Evolutionary conservation across 768 basidiomycete species (phyloP), one percentile per base, ranked within the genome.

Genomic region (Boletus barrowsii): DNA sequence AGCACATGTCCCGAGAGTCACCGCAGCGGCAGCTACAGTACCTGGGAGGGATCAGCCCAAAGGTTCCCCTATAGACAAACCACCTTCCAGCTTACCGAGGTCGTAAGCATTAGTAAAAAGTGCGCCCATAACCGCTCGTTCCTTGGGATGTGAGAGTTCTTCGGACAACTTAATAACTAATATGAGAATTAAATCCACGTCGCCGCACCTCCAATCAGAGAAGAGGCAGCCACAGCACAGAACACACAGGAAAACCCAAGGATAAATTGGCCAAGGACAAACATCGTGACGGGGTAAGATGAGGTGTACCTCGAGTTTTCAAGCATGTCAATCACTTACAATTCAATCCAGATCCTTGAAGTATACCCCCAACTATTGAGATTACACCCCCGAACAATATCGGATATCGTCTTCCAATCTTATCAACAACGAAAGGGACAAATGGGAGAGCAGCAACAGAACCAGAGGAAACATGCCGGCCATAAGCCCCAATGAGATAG

Each of bases 1-100:
- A 10, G 71, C 56, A 72, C 87, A 88, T 0, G 87, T 87, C 10
- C 82, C 82, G 33, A 86, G 79, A 0, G 84, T 88, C 18, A 56
- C 53, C 5, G 77, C 80, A 10, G 83, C 82, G 6, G 83, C 82
- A 24, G 33, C 30, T 10, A 66, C 9, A 30, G 64, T 32, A n/a
- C 63, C 63, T 64, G n/a, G 9, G 6, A 24, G 3, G 9, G 8
- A 24, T 65, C 17, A 48, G 18, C 7, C 29, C 3, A 13, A 24
- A 4, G 11, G 18, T 42, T 11, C 26, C 2, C 3, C 4, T 17
- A 39, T n/a, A 8, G 6, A 7, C 14, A 17, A 13, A 7, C 15
- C 1, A 30, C 9, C 36, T 43, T 36, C 1, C n/a, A 24, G 47
- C 18, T 35, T 32, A 65, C 63, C 60, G 5, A 65, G 11, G 20